Percentiles rank a stretch among this genome's conserved stretches.
Evolutionary conservation across 306 rosid genomes (phyloP).

Genomic region (Trifolium pratense): DNA sequence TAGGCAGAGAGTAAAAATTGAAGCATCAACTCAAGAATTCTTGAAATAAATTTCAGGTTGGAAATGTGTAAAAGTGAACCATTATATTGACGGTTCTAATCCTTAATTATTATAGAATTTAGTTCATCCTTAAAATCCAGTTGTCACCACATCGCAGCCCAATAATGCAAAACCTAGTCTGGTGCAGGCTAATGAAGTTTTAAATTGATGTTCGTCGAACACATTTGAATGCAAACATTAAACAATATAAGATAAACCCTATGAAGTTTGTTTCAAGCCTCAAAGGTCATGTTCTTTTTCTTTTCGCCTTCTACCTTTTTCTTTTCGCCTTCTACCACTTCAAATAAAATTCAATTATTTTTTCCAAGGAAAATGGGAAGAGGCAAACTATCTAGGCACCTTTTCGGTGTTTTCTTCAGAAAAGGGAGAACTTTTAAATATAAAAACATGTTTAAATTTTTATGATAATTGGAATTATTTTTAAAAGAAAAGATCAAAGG

Average conservation of each 20-base stretch:
- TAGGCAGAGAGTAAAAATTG: neutral
- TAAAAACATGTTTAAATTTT: neutral
- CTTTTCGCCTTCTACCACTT: slow-evolving; percentile 20
- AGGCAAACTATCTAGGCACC: neutral
- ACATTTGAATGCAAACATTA: slow-evolving; percentile 12
- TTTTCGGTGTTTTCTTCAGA: neutral
- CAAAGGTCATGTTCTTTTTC: slow-evolving; percentile 16
- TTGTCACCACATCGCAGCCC: neutral
- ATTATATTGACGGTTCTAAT: neutral
- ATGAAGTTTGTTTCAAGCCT: slow-evolving; percentile 24
- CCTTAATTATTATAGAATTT: neutral
- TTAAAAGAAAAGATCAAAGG: neutral
- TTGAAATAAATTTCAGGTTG: neutral
- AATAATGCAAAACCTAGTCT: neutral
- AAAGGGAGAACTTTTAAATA: neutral
- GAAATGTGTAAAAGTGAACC: slow-evolving; percentile 15
- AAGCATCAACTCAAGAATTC: slow-evolving; percentile 8
- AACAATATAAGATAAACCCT: slow-evolving; percentile 19
- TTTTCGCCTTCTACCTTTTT: slow-evolving; percentile 29
- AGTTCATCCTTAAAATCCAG: slow-evolving; percentile 8
- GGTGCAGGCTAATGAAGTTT: slow-evolving; percentile 16
- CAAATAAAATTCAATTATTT: neutral
- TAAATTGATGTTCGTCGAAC: neutral
- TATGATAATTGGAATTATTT: neutral
- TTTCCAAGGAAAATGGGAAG: neutral